Percentiles rank a stretch among this genome's conserved stretches.
These are phyloP conservation scores for cucumber (Cucumis sativus) DNA, from an alignment of 306 rosid genomes.

Conservation along the genomic window Cucumber_9930_V3 NC_026655.2:27254001-27254500, in stretches of 20 bases:
- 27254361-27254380: slow-evolving; percentile 51
- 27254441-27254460: neutral
- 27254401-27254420: neutral
- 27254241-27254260: slow-evolving; percentile 44
- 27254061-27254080: neutral
- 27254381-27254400: slow-evolving; percentile 31
- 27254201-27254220: neutral
- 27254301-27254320: slow-evolving; percentile 37
- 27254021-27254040: neutral
- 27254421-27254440: neutral
- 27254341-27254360: slow-evolving; percentile 45
- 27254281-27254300: slow-evolving; percentile 30
- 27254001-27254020: neutral
- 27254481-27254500: neutral
- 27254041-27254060: neutral
- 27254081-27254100: neutral
- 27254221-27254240: slow-evolving; percentile 22
- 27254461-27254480: neutral
- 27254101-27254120: neutral
- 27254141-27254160: neutral
- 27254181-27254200: neutral
- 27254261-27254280: slow-evolving; percentile 39
- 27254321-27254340: slow-evolving; percentile 29
- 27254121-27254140: neutral
- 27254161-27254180: neutral